These are phyloP conservation scores for Neofusicoccum laricinum DNA, from an alignment of 2,329 filamentous ascomycete genomes.

Conservation along the genomic window DNA sequence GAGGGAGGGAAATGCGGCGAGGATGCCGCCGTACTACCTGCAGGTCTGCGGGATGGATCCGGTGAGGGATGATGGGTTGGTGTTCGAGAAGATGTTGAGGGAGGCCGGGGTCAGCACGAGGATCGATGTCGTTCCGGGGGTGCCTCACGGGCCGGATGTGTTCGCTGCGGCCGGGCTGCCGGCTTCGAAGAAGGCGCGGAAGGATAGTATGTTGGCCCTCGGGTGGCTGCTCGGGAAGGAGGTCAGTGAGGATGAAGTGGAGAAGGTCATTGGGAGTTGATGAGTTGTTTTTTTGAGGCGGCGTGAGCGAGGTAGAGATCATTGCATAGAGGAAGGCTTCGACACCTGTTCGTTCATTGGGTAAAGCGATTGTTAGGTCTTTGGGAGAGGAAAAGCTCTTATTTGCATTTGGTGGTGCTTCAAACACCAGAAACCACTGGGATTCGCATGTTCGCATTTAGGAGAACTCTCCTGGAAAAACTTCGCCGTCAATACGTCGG, in stretches of 20 bases:
- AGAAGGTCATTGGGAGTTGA: neutral
- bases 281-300: too few relatives aligned
- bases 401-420: too few relatives aligned
- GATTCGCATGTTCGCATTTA: too few relatives aligned
- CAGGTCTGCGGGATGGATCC: conserved; percentile 19
- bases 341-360: too few relatives aligned
- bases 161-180: neutral
- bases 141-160: conserved; percentile 14
- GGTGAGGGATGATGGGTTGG: conserved; percentile 18
- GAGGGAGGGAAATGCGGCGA: neutral
- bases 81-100: conserved; percentile 17
- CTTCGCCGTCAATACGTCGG: too few relatives aligned
- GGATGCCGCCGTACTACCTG: conserved; percentile 16
- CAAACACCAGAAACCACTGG: too few relatives aligned
- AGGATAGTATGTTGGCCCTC: conserved; percentile 11
- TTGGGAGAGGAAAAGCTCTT: too few relatives aligned
- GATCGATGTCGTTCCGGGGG: conserved; percentile 19
- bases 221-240: conserved; percentile 17
- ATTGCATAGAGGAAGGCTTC: too few relatives aligned
- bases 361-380: too few relatives aligned
- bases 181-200: conserved; percentile 1
- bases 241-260: neutral
- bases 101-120: conserved; percentile 18
- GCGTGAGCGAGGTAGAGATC: too few relatives aligned
- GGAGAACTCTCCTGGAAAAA: too few relatives aligned